Base-by-base conservation (phyloP, 2,329 filamentous ascomycete genomes). In the Paecilomyces fulvus region DNA sequence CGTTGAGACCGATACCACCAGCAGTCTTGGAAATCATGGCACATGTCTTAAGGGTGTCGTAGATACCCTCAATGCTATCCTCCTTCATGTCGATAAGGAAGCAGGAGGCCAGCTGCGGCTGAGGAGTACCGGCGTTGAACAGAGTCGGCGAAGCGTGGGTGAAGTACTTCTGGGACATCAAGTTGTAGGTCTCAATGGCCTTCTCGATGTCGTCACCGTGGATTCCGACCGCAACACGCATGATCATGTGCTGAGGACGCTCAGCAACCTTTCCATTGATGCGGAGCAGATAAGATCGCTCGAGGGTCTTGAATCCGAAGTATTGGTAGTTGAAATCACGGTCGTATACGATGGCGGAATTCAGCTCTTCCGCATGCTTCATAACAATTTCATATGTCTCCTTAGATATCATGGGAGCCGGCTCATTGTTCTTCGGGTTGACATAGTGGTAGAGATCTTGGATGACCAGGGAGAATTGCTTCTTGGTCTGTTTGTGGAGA, bases 271-370 rank as follows among this genome's bases (percentile, higher is more conserved):
- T 95, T 73, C 91, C 92, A 67, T 96, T 84, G 63, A 97, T 88
- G 72, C 95, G 92, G 64, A 99, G 86, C 54, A 99, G 87, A 71
- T 99, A 99, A 70, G 94, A 99, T 59, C 94, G 87, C 81, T 99
- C 94, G 43, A 99, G 81, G 7, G 94, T 99, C 84, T 99, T 99
- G 86, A 99, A 99, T 62, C 94, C 94, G 69, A 99, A 99, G 80
- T 95, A 99, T 80, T 99, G 94, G 81, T 99, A 99, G 83, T 97
- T 96, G 83, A 99, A 99, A 74, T 99, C 94, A 65, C 94, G 89
- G 79, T 99, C 94, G 69, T 97, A 99, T 67, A 99, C 92, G 73
- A 99, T 97, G 68, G 94, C 94, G 49, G 92, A 97, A 81, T 99
- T 96, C 57, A 99, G 83, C 77, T 99, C 94, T 56, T 96, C 94